A percentile compares a stretch with the other conserved stretches of the same genome.
phyloP scores from a whole-genome alignment of 2,329 filamentous ascomycete genomes.

The Didymellaceae sp. region DNA sequence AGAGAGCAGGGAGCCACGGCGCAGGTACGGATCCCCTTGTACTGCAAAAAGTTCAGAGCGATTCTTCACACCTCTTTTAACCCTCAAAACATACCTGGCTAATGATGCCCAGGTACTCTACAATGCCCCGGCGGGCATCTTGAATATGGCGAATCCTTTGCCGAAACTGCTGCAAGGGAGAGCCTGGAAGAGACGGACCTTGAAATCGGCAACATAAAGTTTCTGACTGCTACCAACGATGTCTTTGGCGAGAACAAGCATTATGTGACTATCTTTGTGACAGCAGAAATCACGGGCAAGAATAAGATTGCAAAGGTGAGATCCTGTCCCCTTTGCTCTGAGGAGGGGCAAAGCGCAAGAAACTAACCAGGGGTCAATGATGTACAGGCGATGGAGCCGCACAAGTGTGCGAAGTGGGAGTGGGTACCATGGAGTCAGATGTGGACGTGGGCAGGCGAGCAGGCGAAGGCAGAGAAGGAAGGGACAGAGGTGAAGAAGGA shows the following conservation, averaged over 20 bases:
- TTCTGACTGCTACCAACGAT: constrained; percentile 71
- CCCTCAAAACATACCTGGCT: not conserved
- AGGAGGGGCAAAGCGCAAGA: not conserved
- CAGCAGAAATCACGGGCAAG: constrained; percentile 58
- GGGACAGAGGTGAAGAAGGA: constrained; percentile 35
- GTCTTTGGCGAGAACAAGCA: constrained; percentile 70
- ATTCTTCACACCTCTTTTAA: not conserved
- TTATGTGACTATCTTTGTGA: constrained; percentile 76
- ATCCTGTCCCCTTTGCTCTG: not conserved
- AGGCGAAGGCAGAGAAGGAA: constrained; percentile 36
- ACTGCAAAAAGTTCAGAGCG: too few relatives aligned
- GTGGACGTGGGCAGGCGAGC: constrained; percentile 45
- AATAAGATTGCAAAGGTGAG: constrained; percentile 61
- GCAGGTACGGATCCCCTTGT: constrained; percentile 43
- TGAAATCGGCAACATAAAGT: constrained; percentile 57
- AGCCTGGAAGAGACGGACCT: constrained; percentile 71
- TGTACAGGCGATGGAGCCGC: constrained; percentile 51
- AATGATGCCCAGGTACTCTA: constrained; percentile 58
- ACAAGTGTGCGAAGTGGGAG: constrained; percentile 64
- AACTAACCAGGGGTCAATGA: constrained; percentile 1
- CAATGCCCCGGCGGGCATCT: constrained; percentile 79
- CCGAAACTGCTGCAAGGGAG: constrained; percentile 70
- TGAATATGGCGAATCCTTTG: constrained; percentile 69
- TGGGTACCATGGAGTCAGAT: constrained; percentile 61
- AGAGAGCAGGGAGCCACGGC: constrained; percentile 56